Base-by-base conservation (phyloP, 2,329 filamentous ascomycete species). In the Neofusicoccum sp. region DNA sequence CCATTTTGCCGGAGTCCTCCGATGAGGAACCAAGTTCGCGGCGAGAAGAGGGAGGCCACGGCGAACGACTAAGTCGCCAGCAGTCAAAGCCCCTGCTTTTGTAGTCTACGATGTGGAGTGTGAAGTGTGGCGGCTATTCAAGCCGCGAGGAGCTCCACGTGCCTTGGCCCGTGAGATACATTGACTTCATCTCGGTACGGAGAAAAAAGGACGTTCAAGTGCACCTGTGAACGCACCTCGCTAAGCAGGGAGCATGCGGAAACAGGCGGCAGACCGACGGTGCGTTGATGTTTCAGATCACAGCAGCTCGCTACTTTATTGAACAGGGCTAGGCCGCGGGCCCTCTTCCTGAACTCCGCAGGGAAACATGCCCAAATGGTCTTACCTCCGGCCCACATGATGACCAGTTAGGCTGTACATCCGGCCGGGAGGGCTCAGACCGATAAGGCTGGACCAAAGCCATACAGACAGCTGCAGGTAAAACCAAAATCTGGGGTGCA, bases 171-270 rank as follows among this genome's bases (percentile, higher is more conserved):
- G 51, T 56, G 51, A 33, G 38, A 56, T 31, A 41, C 36, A 56
- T 36, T 34, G 51, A 28, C 36, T 28, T 56, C 51, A 56, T 56
- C 24, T 56, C 51, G 51, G 51, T 33, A 56, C 51, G 51, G 51
- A 56, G 38, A 56, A 56, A 56, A 43, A 56, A 43, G 51, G 51
- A 56, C 24, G 51, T 12, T 11, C 24, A 24, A 20, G 38, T 43
- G 51, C 16, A 43, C 14, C 36, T 56, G 36, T 56, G 43, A 56
- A 56, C 38, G 20, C 6, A 38, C 38, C 43, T 38, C 38, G 38
- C 51, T 31, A 56, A 56, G 41, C 51, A 44, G 51, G 51, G 45
- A 7, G 51, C 38, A 41, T 14, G 51, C 51, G 51, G 51, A 11
- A 56, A 41, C 26, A 20, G 38, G 28, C 51, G 38, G 36, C 40